Conservation (phyloP, 2,329 filamentous ascomycete species). For the Pezicula neosporulosa region DNA sequence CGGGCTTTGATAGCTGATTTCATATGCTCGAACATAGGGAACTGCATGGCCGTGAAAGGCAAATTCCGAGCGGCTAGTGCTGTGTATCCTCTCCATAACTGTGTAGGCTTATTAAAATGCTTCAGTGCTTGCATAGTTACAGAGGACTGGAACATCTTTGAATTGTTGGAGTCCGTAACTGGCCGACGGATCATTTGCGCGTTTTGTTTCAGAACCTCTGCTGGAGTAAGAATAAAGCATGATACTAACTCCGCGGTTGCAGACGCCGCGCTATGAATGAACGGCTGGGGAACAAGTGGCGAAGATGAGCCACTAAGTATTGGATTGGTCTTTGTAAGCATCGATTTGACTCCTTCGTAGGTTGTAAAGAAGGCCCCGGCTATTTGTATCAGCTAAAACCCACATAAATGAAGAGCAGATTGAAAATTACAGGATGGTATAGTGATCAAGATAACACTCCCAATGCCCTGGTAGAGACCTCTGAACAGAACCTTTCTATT, state of each 20-base stretch:
- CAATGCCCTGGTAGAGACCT: slow-evolving; percentile 83
- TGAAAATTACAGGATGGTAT: slow-evolving; percentile 70
- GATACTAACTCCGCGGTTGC: slow-evolving; percentile 78
- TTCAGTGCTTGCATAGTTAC: slow-evolving; percentile 50
- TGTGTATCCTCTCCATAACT: slow-evolving; percentile 68
- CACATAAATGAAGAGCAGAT: background rate
- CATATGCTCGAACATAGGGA: slow-evolving; percentile 78
- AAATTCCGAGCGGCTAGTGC: slow-evolving; percentile 79
- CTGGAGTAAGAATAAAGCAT: slow-evolving; percentile 81
- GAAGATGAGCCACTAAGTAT: slow-evolving; percentile 45
- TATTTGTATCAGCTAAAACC: slow-evolving; percentile 30
- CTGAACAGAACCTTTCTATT: slow-evolving; percentile 57
- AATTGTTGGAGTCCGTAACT: slow-evolving; percentile 11
- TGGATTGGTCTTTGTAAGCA: slow-evolving; percentile 51
- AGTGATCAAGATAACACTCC: slow-evolving; percentile 80
- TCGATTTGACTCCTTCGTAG: slow-evolving; percentile 73
- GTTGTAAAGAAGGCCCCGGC: slow-evolving; percentile 88
- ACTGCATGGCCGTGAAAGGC: slow-evolving; percentile 84
- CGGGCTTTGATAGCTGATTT: slow-evolving; percentile 49
- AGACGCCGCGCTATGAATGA: slow-evolving; percentile 72
- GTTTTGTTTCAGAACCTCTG: slow-evolving; percentile 91
- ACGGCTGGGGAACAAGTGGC: slow-evolving; percentile 63
- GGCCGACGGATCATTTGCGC: slow-evolving; percentile 70
- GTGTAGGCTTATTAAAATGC: slow-evolving; percentile 54
- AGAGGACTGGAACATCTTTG: slow-evolving; percentile 36